phyloP scores from a whole-genome alignment of 768 basidiomycete genomes.

The Exsudoporus frostii region DNA sequence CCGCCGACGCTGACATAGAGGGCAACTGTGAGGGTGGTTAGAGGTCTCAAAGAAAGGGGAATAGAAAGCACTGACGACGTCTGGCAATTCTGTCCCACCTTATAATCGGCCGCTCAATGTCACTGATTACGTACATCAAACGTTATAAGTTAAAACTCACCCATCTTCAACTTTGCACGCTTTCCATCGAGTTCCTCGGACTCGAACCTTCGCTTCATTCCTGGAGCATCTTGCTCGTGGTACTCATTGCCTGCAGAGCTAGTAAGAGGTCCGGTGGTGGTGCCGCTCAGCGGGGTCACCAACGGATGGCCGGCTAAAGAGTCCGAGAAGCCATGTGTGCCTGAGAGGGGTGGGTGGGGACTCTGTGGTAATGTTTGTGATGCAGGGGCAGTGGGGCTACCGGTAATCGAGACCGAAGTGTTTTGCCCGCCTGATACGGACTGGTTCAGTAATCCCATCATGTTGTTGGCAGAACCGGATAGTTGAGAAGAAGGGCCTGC shows the following conservation, averaged over 20 bases:
- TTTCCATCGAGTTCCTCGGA: constrained; percentile 65
- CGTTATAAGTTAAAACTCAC: constrained; percentile 41
- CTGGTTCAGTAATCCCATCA: constrained; percentile 28
- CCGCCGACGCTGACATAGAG: constrained; percentile 18
- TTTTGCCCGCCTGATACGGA: constrained; percentile 20
- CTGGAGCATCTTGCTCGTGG: constrained; percentile 60
- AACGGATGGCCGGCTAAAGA: constrained; percentile 22
- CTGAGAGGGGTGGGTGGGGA: constrained; percentile 27
- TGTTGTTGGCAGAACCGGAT: constrained; percentile 16
- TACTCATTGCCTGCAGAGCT: constrained; percentile 18
- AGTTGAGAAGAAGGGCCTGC: constrained; percentile 21
- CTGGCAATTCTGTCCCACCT: constrained; percentile 46
- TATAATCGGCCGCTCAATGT: constrained; percentile 21
- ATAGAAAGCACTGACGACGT: constrained; percentile 39
- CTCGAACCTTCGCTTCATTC: constrained; percentile 70
- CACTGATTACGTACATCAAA: constrained; percentile 25
- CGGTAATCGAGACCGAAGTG: constrained; percentile 16
- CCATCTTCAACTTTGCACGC: constrained; percentile 68
- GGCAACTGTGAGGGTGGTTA: constrained; percentile 16
- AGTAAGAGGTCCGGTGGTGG: constrained; percentile 11
- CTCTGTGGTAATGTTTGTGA: constrained; percentile 32
- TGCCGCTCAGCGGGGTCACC: constrained; percentile 7
- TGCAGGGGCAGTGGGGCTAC: constrained; percentile 23
- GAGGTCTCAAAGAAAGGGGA: constrained; percentile 8
- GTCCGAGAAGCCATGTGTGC: constrained; percentile 26